A percentile compares a stretch with the other conserved stretches of the same genome.
Evolutionary conservation across 2,329 filamentous ascomycete genomes (phyloP).

Genomic region (Lizonia empirigonia): DNA sequence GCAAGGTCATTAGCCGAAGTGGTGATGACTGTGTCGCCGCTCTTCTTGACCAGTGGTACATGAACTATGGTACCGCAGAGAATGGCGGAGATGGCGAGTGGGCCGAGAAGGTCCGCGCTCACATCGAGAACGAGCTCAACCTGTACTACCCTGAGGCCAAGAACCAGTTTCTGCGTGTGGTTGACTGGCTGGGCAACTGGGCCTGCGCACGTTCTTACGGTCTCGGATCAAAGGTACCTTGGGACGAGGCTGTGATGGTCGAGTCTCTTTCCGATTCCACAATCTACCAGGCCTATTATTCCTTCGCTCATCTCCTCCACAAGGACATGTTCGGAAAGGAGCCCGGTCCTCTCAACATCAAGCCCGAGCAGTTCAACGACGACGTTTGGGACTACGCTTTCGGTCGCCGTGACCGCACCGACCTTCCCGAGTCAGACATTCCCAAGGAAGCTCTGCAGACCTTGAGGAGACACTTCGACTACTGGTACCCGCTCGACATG

Average conservation of each 20-base stretch:
- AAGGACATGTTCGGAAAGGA: constrained; percentile 81
- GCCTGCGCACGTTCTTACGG: constrained; percentile 91
- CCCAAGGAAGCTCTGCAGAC: constrained; percentile 73
- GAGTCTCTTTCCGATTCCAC: constrained; percentile 92
- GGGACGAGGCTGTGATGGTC: constrained; percentile 89
- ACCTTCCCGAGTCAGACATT: constrained; percentile 73
- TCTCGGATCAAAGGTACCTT: constrained; percentile 90
- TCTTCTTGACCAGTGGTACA: constrained; percentile 95
- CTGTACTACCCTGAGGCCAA: constrained; percentile 70
- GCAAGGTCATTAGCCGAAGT: constrained; percentile 82
- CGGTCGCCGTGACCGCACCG: constrained; percentile 73
- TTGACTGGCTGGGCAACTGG: constrained; percentile 87
- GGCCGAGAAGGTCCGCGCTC: constrained; percentile 67
- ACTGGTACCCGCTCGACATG: constrained; percentile 94
- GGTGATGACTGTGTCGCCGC: constrained; percentile 93
- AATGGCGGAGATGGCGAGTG: constrained; percentile 75
- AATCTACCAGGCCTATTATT: constrained; percentile 81
- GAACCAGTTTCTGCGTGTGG: constrained; percentile 74
- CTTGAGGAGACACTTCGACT: constrained; percentile 91
- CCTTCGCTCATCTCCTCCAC: constrained; percentile 69
- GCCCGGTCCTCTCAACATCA: constrained; percentile 56
- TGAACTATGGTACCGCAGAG: constrained; percentile 78
- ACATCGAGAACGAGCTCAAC: constrained; percentile 67
- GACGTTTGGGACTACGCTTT: constrained; percentile 98
- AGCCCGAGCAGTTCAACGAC: constrained; percentile 86